These are phyloP conservation scores for Hypsizygus ulmarius DNA, from an alignment of 1,284 basidiomycete genomes.

Conservation along the genomic window DNA sequence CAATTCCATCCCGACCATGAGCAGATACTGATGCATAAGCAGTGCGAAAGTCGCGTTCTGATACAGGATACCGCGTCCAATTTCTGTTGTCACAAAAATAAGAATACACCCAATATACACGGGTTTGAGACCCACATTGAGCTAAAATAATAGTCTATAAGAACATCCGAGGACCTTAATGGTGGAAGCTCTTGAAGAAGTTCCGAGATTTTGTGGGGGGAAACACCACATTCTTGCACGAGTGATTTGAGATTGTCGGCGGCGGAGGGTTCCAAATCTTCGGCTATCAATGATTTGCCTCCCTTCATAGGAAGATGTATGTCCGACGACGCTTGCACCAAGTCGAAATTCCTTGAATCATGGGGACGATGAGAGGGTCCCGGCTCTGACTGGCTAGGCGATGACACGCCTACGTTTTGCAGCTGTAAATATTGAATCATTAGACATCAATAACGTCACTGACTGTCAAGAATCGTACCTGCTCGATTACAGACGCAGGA, in stretches of 20 bases:
- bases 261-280: conserved; percentile 65
- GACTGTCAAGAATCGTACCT: conserved; percentile 45
- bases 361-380: conserved; percentile 20
- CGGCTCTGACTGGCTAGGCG: conserved; percentile 19
- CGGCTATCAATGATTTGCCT: conserved; percentile 36
- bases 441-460: no score
- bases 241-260: conserved; percentile 77
- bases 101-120: conserved; percentile 7
- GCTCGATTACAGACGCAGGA: conserved; percentile 72
- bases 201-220: conserved; percentile 85
- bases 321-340: conserved; percentile 11
- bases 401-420: conserved; percentile 54
- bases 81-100: conserved; percentile 55
- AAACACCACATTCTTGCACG: conserved; percentile 87
- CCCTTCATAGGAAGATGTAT: conserved; percentile 10
- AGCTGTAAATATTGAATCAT: conserved; percentile 36
- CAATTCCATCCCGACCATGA: conserved; percentile 62
- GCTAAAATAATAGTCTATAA: conserved; percentile 75
- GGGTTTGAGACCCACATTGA: conserved; percentile 54
- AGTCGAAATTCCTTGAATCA: conserved; percentile 25
- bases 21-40: conserved; percentile 80
- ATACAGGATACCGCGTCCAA: conserved; percentile 92
- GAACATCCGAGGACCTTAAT: conserved; percentile 65
- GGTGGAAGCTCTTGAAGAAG: conserved; percentile 87
- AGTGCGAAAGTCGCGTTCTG: conserved; percentile 80